A percentile compares a stretch with the other conserved stretches of the same genome.
Conservation (phyloP, 345 rosid species). For the Syzygium oleosum region DNA sequence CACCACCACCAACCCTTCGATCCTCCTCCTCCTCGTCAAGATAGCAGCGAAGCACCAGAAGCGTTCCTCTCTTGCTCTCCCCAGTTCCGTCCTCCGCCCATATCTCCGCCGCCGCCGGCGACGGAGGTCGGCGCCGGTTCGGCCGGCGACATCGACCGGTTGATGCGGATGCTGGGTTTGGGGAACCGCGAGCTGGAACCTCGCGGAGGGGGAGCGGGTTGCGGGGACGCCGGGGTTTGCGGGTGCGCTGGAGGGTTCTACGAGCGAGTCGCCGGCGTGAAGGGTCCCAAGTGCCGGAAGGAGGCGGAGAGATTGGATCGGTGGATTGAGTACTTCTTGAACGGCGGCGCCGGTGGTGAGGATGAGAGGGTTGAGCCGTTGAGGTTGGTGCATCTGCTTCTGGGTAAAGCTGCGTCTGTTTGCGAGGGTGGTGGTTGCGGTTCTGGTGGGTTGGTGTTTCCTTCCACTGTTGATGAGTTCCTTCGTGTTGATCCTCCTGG, state of each 20-base stretch:
- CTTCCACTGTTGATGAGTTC: slow-evolving; percentile 28
- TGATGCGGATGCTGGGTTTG: slow-evolving; percentile 30
- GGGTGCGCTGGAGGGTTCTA: slow-evolving; percentile 32
- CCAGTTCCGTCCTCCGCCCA: slow-evolving; percentile 4
- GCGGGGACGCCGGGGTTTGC: slow-evolving; percentile 1
- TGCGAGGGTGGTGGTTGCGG: slow-evolving; percentile 6
- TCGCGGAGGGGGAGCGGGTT: slow-evolving; percentile 3
- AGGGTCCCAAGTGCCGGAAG: slow-evolving; percentile 36
- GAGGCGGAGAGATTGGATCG: slow-evolving; percentile 37
- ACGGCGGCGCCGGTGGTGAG: not conserved
- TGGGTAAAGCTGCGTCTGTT: slow-evolving; percentile 33
- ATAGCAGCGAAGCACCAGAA: slow-evolving; percentile 37
- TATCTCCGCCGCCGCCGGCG: not conserved
- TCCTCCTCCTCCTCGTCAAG: slow-evolving; percentile 5
- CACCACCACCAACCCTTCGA: not conserved
- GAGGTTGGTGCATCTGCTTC: slow-evolving; percentile 36
- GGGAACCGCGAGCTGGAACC: not conserved
- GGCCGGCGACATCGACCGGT: slow-evolving; percentile 17
- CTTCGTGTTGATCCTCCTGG: slow-evolving; percentile 32
- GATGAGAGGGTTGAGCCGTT: slow-evolving; percentile 23
- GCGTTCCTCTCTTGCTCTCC: slow-evolving; percentile 29
- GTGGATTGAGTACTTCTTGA: slow-evolving; percentile 28
- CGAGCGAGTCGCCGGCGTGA: slow-evolving; percentile 37
- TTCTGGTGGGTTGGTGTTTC: slow-evolving; percentile 31
- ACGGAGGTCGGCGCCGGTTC: not conserved